Evolutionary conservation across 306 rosid genomes (phyloP).

Genomic region (Nissolia schottii): DNA sequence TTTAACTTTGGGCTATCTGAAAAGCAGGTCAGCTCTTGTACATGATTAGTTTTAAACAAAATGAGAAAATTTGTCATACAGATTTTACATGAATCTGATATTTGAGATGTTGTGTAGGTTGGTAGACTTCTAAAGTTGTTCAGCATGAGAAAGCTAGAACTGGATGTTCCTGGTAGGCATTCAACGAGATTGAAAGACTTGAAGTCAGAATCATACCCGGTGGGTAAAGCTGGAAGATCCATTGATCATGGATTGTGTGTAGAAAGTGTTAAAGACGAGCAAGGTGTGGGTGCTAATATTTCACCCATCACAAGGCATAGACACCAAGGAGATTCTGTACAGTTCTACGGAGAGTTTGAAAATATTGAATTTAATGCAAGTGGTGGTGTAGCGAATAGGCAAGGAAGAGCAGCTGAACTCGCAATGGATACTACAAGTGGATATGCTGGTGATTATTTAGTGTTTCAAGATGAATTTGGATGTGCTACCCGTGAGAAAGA

Average conservation of each 20-base stretch:
- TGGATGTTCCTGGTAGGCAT: constrained; percentile 7
- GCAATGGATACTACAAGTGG: constrained; percentile 3
- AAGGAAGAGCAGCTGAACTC: constrained; percentile 11
- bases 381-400: constrained; percentile 4
- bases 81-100: background rate
- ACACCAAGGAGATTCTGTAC: constrained; percentile 22
- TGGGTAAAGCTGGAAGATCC: constrained; percentile 17
- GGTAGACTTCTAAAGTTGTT: constrained; percentile 42
- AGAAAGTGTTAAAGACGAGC: constrained; percentile 13
- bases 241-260: constrained; percentile 16
- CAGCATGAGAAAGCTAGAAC: constrained; percentile 26
- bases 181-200: background rate
- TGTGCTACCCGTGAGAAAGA: constrained; percentile 20
- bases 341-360: background rate
- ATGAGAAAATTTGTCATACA: background rate
- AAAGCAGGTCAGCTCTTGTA: constrained; percentile 48
- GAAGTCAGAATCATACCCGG: constrained; percentile 6
- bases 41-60: constrained; percentile 5
- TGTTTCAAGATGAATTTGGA: constrained; percentile 15
- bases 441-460: constrained; percentile 17
- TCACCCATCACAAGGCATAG: constrained; percentile 4
- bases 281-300: background rate
- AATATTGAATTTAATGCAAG: constrained; percentile 8
- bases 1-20: constrained; percentile 61
- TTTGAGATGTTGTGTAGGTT: constrained; percentile 39